Evolutionary conservation across 164 flowering plant genomes (phyloP), one percentile per base, ranked within the genome.

Genomic region (Vitis rotundifolia): DNA sequence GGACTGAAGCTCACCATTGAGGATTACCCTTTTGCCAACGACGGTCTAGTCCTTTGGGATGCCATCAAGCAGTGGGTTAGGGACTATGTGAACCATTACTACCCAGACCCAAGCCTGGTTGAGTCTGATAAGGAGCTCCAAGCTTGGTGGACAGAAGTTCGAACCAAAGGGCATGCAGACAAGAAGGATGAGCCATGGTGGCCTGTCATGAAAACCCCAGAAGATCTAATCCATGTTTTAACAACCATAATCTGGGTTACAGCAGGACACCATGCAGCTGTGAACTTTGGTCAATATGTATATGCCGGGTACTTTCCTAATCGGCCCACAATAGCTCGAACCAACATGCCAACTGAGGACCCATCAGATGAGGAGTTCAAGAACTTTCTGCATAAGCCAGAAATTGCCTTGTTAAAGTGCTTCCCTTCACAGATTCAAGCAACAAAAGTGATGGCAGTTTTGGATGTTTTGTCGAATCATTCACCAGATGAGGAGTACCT

Each of bases 161-260:
- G 67, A 48, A 77, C 67, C 52, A 61, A 68, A 29, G 85, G 85
- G 44, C 85, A 82, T 51, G 76, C 22, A 28, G 83, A 83, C 70
- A 75, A 74, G 58, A 71, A 73, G 14, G 73, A 83, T 48, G 86
- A 77, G 9, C 67, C 75, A 16, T 81, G 86, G 80, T 83, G 86
- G 86, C 86, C 80, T 4, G 49, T 22, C 16, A 73, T 76, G 50
- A 53, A 72, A 8, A 74, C 73, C 2, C 71, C 62, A 1, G 69
- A 53, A 5, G 75, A 76, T 59, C 76, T 83, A 5, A 26, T 63
- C 26, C 22, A 62, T 9, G 59, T 76, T 19, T 49, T 78, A 51
- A 78, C 80, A 63, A 79, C 71, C 29, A 73, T 83, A 37, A 78
- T 83, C 47, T 77, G 80, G 75, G 52, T 70, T 9, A 63, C 72